These are phyloP conservation scores for Arxiozyma slooffiae DNA, from an alignment of 1,139 yeast species.

Conservation along the genomic window DNA sequence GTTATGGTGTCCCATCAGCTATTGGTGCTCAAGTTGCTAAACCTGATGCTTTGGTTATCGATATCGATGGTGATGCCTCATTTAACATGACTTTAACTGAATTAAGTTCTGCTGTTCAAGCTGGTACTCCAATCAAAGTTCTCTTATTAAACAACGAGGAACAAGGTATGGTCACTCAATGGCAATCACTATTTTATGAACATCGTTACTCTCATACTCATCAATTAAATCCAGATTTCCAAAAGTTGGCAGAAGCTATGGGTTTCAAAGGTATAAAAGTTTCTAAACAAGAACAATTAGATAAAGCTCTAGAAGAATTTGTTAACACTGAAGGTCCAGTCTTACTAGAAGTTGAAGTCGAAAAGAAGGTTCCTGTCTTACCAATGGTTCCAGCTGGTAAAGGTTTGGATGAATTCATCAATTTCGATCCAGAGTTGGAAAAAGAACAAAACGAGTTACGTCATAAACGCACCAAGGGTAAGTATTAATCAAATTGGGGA, in stretches of 20 bases:
- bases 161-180: conserved; percentile 99
- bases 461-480: conserved; percentile 34
- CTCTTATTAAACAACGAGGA: conserved; percentile 91
- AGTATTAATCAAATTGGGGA: conserved; percentile 21
- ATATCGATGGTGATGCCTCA: conserved; percentile 97
- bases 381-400: conserved; percentile 98
- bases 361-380: conserved; percentile 92
- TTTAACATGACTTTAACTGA: conserved; percentile 95
- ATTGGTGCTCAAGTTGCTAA: conserved; percentile 96
- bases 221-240: conserved; percentile 87
- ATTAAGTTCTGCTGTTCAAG: conserved; percentile 89
- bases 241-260: conserved; percentile 90
- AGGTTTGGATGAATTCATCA: conserved; percentile 72
- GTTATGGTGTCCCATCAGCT: conserved; percentile 93
- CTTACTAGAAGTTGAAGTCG: conserved; percentile 81
- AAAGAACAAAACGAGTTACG: conserved; percentile 52
- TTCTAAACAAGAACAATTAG: conserved; percentile 55
- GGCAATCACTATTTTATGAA: conserved; percentile 96
- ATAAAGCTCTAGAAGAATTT: conserved; percentile 58
- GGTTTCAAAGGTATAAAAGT: conserved; percentile 77
- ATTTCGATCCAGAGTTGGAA: conserved; percentile 75
- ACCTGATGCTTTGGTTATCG: conserved; percentile 91
- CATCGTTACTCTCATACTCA: conserved; percentile 96
- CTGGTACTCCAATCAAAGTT: conserved; percentile 79
- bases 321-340: conserved; percentile 76